Base-by-base conservation (phyloP, 352 stramenopile species). In the Phytophthora citrophthora region DNA sequence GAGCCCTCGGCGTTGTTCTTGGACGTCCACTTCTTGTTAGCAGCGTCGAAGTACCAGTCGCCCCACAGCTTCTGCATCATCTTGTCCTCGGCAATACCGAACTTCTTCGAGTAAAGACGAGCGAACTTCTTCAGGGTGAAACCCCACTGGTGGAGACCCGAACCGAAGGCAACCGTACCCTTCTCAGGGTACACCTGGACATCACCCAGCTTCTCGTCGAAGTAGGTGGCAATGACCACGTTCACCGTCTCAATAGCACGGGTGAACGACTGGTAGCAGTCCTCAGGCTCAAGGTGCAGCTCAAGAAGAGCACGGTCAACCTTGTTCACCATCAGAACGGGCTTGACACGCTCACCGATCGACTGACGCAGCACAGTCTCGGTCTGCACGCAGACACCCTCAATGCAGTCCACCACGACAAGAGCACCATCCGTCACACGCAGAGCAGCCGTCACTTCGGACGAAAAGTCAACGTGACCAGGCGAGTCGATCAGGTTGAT, bases 401-500 rank as follows among this genome's bases (percentile, higher is more conserved):
- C 97, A 77, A 99, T 98, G 59, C 91, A 98, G 85, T 99, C 98
- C 16, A 99, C 97, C 50, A 99, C 97, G 44, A 99, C 97, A 20
- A 99, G 89, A 54, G 98, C 98, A 85, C 98, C 98, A 77, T 99
- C 98, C 62, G 97, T 99, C 47, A 99, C 97, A 96, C 97, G 97
- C 47, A 99, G 93, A 43, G 98, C 97, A 59, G 97, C 97, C 54
- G 97, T 99, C 49, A 99, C 97, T 81, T 99, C 98, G 20, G 95
- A 99, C 36, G 96, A 99, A 75, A 99, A 99, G 87, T 99, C 98
- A 77, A 99, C 98, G 97, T 99, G 98, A 93, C 98, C 98, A 54
- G 98, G 97, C 57, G 97, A 99, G 85, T 99, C 98, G 77, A 99
- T 99, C 58, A 99, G 82, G 88, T 99, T 99, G 86, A 99, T 99